Base-by-base conservation (phyloP, 208 protist genomes). In the Tritrichomonas foetus region DNA sequence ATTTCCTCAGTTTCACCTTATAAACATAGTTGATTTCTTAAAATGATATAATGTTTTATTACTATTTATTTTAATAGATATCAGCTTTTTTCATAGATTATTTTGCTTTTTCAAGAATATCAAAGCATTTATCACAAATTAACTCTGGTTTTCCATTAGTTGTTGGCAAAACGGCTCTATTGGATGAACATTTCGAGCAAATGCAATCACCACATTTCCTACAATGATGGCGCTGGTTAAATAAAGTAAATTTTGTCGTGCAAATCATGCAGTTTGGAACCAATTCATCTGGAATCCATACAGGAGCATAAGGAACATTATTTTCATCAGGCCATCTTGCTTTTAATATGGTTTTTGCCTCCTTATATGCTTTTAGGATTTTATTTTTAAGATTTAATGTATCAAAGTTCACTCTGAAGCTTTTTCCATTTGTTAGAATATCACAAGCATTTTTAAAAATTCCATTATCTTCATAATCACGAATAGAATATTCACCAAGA, bases 371-470 rank as follows among this genome's bases (percentile, higher is more conserved):
- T 22, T 49, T 8, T 8, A 84, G 13, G 0, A 84, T 33, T 20
- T n/a, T 84, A 47, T 22, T n/a, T n/a, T 84, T 84, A 22, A 25
- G 16, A 33, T 49, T n/a, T 11, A 44, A 49, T 1, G 3, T 47
- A 13, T 84, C 36, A 3, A 84, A 33, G 44, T 84, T 84, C 20
- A 27, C 74, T 84, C 74, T 84, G 74, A 84, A 84, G 44, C 74
- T 84, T n/a, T 84, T 84, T 8, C 53, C 44, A 11, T 30, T 84
- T 49, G 36, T 49, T 84, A 84, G 53, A 9, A 84, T 53, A 53
- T 84, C 74, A 22, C 49, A 11, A 33, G 74, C 27, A 53, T 84
- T 84, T 20, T 33, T 25, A n/a, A 84, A 84, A 33, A 53, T 13
- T 13, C 36, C 36, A 39, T 53, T 33, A 84, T 84, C 74, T 30